Evolutionary conservation across 2,329 filamentous ascomycete genomes (phyloP).

Genomic region (Sclerotinia nivalis): DNA sequence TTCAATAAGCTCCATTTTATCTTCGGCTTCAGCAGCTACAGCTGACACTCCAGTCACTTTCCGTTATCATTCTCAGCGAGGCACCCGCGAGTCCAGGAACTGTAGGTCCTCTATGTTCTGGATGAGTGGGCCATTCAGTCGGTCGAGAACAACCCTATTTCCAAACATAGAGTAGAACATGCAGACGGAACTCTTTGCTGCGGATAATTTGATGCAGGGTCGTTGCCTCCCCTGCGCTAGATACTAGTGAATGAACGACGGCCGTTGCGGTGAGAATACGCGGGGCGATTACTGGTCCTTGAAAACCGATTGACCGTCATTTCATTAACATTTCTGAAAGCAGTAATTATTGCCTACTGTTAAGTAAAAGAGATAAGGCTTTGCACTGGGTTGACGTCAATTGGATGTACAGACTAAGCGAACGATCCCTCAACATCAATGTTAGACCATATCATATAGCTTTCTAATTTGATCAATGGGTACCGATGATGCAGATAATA

Average conservation of each 20-base stretch:
- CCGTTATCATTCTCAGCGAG: neutral
- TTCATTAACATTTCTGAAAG: neutral
- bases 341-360: neutral
- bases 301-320: neutral
- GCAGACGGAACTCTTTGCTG: neutral
- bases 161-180: neutral
- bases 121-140: neutral
- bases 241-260: neutral
- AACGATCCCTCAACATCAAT: neutral
- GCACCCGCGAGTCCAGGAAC: neutral
- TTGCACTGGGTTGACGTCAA: neutral
- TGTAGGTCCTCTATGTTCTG: neutral
- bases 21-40: neutral
- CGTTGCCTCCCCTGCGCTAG: no score
- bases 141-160: neutral
- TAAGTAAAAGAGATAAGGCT: neutral
- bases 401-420: neutral
- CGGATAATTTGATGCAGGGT: slow-evolving; percentile 14
- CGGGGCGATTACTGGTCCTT: neutral
- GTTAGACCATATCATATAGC: neutral
- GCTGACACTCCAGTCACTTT: neutral
- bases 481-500: neutral
- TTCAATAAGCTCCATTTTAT: neutral
- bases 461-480: neutral
- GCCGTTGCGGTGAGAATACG: neutral